These are phyloP conservation scores for Parastagonospora avenae DNA, from an alignment of 2,329 filamentous ascomycete species.

Conservation along the genomic window DNA sequence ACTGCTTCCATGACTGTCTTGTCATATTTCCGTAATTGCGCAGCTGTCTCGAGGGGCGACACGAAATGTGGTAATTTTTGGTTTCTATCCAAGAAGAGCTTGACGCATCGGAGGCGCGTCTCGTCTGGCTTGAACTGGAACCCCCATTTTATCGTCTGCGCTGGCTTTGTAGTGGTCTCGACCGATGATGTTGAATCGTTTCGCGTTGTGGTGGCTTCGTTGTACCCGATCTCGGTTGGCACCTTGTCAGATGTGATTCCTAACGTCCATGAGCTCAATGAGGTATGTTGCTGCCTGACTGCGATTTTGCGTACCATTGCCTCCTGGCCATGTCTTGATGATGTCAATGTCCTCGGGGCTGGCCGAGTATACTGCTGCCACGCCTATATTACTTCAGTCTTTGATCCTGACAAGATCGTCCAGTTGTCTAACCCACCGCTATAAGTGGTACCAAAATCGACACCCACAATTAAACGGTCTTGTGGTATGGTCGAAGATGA, in stretches of 20 bases:
- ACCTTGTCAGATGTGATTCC: constrained; percentile 85
- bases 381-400: constrained; percentile 50
- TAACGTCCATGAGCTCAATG: constrained; percentile 19
- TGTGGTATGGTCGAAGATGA: constrained; percentile 23
- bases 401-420: not conserved
- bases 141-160: constrained; percentile 68
- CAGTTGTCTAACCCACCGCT: constrained; percentile 58
- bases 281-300: not conserved
- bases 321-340: constrained; percentile 81
- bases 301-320: constrained; percentile 61
- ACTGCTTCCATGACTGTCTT: constrained; percentile 81
- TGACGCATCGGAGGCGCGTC: constrained; percentile 77
- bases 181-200: constrained; percentile 21
- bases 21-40: constrained; percentile 73
- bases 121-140: constrained; percentile 83
- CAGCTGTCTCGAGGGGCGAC: constrained; percentile 75
- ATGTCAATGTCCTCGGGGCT: constrained; percentile 81
- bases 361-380: constrained; percentile 74
- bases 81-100: constrained; percentile 79
- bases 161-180: constrained; percentile 24
- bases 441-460: constrained; percentile 86
- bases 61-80: constrained; percentile 84
- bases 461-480: constrained; percentile 75
- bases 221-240: constrained; percentile 74
- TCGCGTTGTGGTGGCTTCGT: constrained; percentile 13